These are phyloP conservation scores for Candida albicans DNA, from an alignment of 1,139 yeast genomes.

Conservation along the genomic window DNA sequence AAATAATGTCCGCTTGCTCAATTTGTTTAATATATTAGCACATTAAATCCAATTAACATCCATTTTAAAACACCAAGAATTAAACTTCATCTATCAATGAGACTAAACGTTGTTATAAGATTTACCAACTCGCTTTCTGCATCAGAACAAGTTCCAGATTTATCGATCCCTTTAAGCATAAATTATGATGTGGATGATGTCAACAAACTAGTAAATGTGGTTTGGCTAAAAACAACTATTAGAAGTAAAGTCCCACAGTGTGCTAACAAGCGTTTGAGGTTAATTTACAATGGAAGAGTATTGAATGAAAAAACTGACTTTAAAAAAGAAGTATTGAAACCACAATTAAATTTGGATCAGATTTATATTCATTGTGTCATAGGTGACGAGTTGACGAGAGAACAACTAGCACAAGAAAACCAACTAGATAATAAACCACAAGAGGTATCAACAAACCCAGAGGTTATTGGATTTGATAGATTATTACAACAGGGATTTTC, in stretches of 20 bases:
- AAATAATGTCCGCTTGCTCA: too few relatives aligned
- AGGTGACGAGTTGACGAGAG: constrained; percentile 63
- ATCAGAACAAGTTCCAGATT: constrained; percentile 25
- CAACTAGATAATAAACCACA: constrained; percentile 54
- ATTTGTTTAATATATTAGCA: too few relatives aligned
- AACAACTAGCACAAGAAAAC: constrained; percentile 65
- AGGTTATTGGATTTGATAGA: constrained; percentile 83
- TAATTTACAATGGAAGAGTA: constrained; percentile 75
- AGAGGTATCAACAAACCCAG: constrained; percentile 59
- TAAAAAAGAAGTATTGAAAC: constrained; percentile 46
- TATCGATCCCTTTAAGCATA: constrained; percentile 30
- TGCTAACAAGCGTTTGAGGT: constrained; percentile 55
- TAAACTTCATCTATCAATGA: constrained; percentile 14
- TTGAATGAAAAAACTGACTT: constrained; percentile 61
- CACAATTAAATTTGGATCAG: constrained; percentile 19
- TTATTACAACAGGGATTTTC: constrained; percentile 80
- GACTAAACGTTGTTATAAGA: constrained; percentile 25
- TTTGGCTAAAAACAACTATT: constrained; percentile 28
- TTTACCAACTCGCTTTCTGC: constrained; percentile 32
- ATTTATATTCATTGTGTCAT: constrained; percentile 78
- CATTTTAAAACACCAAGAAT: neutral
- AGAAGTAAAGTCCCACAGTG: constrained; percentile 28
- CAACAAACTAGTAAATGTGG: constrained; percentile 30
- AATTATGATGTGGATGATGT: constrained; percentile 35
- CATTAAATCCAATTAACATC: neutral